Conservation (phyloP, 116 monocot species). For the Posidonia oceanica region DNA sequence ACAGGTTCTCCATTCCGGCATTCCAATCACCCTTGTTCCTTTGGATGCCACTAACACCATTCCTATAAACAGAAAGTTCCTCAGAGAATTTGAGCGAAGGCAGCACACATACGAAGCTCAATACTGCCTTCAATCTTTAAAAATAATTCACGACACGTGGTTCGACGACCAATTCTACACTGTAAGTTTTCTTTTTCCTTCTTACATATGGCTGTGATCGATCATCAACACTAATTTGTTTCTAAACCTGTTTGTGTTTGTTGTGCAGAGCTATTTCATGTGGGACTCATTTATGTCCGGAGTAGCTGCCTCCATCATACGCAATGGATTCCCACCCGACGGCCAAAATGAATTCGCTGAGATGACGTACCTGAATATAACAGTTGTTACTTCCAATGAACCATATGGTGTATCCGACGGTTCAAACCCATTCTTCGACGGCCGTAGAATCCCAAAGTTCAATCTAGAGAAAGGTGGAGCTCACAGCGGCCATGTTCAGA, state of each 20-base stretch:
- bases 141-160: no score
- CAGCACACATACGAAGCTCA: no score
- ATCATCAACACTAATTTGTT: no score
- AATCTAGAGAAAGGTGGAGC: conserved; percentile 44
- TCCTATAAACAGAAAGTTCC: no score
- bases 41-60: no score
- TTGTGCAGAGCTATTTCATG: conserved; percentile 79
- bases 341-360: conserved; percentile 72
- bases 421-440: conserved; percentile 84
- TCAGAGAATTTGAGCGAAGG: no score
- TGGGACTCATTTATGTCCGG: conserved; percentile 83
- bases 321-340: conserved; percentile 17
- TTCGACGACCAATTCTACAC: no score
- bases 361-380: conserved; percentile 69
- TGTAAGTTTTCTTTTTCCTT: no score
- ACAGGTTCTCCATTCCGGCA: no score
- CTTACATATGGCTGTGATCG: no score
- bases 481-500: conserved; percentile 86
- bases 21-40: no score
- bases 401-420: conserved; percentile 72
- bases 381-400: conserved; percentile 75
- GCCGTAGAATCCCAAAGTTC: conserved; percentile 39
- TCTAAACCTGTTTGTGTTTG: background rate
- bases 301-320: conserved; percentile 50
- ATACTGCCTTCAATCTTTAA: no score